Percentiles rank a stretch among this genome's conserved stretches.
Evolutionary conservation across 2,329 filamentous ascomycete species (phyloP).

Genomic region (Fusarium anguioides): DNA sequence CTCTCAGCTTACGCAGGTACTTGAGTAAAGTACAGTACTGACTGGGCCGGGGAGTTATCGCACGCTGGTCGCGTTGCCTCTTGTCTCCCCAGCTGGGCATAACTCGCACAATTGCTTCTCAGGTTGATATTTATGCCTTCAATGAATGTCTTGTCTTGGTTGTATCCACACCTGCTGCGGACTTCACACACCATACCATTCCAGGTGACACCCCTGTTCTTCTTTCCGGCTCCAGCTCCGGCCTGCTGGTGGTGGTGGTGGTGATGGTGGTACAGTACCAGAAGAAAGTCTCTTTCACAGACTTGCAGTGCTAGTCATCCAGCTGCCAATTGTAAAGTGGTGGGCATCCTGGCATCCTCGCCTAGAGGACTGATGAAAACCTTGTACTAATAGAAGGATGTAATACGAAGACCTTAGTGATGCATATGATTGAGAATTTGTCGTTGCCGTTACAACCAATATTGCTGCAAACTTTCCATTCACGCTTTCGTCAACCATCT

Average conservation of each 20-base stretch:
- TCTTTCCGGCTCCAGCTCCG: slow-evolving; percentile 43
- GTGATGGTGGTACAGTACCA: no score
- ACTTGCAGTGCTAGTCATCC: slow-evolving; percentile 9
- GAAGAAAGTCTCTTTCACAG: no score
- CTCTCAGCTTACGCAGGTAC: slow-evolving; percentile 14
- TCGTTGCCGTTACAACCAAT: neutral
- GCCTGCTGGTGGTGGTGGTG: slow-evolving; percentile 35
- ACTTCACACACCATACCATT: slow-evolving; percentile 18
- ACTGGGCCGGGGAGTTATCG: neutral
- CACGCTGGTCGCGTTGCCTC: slow-evolving; percentile 24
- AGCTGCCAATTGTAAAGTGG: slow-evolving; percentile 32
- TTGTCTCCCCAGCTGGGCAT: slow-evolving; percentile 25
- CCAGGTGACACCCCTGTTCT: slow-evolving; percentile 30
- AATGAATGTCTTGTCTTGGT: slow-evolving; percentile 27
- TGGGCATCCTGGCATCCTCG: slow-evolving; percentile 15
- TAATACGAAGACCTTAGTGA: neutral
- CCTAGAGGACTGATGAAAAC: slow-evolving; percentile 20
- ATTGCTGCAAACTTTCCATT: neutral
- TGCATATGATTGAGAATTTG: neutral
- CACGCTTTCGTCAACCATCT: neutral
- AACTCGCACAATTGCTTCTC: slow-evolving; percentile 33
- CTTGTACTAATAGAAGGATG: slow-evolving; percentile 5
- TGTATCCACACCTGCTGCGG: slow-evolving; percentile 20
- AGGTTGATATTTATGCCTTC: slow-evolving; percentile 28
- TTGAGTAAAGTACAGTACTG: neutral